Percentiles rank a stretch among this genome's conserved stretches.
These are phyloP conservation scores for Helotiales sp. DNA, from an alignment of 2,329 filamentous ascomycete genomes.

Conservation along the genomic window DNA sequence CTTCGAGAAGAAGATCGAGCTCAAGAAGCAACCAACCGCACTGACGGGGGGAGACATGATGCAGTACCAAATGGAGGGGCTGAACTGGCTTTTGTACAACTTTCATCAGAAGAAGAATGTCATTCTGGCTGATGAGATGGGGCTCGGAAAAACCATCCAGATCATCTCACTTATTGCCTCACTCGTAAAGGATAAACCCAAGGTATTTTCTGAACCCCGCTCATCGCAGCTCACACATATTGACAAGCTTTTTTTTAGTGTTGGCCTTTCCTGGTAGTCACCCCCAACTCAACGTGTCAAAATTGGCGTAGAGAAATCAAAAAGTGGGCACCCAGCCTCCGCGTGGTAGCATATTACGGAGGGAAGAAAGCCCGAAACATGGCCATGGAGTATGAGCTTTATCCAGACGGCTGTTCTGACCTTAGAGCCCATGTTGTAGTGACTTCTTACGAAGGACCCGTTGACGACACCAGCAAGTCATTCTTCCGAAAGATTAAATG, in stretches of 20 bases:
- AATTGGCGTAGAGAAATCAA: slow-evolving; percentile 98
- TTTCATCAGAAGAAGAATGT: slow-evolving; percentile 82
- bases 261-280: slow-evolving; percentile 91
- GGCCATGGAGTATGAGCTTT: slow-evolving; percentile 82
- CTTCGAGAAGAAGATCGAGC: slow-evolving; percentile 66
- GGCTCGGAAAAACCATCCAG: slow-evolving; percentile 94
- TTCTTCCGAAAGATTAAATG: slow-evolving; percentile 75
- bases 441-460: slow-evolving; percentile 89
- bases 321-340: slow-evolving; percentile 81
- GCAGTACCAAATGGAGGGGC: slow-evolving; percentile 88
- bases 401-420: slow-evolving; percentile 62
- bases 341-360: slow-evolving; percentile 92
- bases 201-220: slow-evolving; percentile 26
- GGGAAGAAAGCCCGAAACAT: slow-evolving; percentile 72
- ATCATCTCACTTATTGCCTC: slow-evolving; percentile 80
- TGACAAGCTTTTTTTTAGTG: slow-evolving; percentile 64
- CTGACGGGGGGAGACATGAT: slow-evolving; percentile 81
- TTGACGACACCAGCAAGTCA: slow-evolving; percentile 65
- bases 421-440: slow-evolving; percentile 90
- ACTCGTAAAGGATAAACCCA: slow-evolving; percentile 63
- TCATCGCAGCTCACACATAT: slow-evolving; percentile 40
- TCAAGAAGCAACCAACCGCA: slow-evolving; percentile 70
- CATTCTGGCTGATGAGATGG: slow-evolving; percentile 97
- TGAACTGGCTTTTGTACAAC: slow-evolving; percentile 94
- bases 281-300: slow-evolving; percentile 92